Percentiles rank a stretch among this genome's conserved stretches.
phyloP scores from a whole-genome alignment of 1,139 yeast species.

The Protomyces inundatus region DNA sequence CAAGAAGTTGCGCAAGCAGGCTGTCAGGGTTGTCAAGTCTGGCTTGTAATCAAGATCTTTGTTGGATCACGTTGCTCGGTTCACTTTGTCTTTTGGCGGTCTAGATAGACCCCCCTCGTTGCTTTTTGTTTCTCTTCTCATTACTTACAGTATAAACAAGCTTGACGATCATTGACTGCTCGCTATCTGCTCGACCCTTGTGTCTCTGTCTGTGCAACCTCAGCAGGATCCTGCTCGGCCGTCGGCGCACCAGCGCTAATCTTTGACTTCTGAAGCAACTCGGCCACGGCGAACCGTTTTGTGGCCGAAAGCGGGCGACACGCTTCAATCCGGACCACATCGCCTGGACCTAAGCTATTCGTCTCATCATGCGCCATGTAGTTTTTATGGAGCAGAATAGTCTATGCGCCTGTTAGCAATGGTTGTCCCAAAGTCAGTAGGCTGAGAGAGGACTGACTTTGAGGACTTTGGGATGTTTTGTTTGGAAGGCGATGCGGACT shows the following conservation, averaged over 20 bases:
- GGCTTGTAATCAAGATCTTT: not conserved
- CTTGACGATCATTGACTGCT: too few relatives aligned
- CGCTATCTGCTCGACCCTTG: too few relatives aligned
- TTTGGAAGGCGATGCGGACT: constrained; percentile 11
- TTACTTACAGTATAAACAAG: too few relatives aligned
- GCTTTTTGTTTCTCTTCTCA: too few relatives aligned
- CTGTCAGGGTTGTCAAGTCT: not conserved
- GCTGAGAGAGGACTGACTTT: not conserved
- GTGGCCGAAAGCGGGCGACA: constrained; percentile 71
- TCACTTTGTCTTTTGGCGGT: too few relatives aligned
- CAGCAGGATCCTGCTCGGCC: too few relatives aligned
- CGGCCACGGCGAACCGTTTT: constrained; percentile 79
- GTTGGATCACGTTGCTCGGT: too few relatives aligned
- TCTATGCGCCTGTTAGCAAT: not conserved
- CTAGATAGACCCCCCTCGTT: too few relatives aligned
- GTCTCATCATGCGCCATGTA: constrained; percentile 25
- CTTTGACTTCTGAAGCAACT: constrained; percentile 57
- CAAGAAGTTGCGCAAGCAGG: not conserved
- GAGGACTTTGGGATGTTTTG: constrained; percentile 17
- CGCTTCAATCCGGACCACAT: constrained; percentile 85
- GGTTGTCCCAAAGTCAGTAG: not conserved
- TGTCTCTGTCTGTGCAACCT: too few relatives aligned
- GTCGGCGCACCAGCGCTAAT: not conserved
- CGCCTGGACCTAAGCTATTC: constrained; percentile 61
- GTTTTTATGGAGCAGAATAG: constrained; percentile 9